Base-by-base conservation (phyloP, 2,329 filamentous ascomycete genomes). In the Monilinia laxa region DNA sequence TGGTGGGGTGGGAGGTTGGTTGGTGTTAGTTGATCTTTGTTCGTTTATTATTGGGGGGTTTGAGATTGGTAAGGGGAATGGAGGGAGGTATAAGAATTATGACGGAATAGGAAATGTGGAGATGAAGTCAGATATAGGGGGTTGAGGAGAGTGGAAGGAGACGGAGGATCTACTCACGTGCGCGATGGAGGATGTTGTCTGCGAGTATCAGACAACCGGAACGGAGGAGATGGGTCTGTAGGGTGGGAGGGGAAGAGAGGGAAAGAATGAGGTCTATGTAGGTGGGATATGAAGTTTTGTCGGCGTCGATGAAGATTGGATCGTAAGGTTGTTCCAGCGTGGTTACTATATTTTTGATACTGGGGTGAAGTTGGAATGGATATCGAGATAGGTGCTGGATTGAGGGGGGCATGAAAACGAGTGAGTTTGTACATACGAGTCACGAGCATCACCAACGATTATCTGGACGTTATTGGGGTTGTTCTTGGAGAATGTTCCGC, bases 271-370 rank as follows among this genome's bases (percentile, higher is more conserved):
- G 76, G 25, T 76, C 72, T 49, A 85, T 77, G 72, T 85, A 85
- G 9, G 71, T 73, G 0, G 80, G 79, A 71, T 85, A 84, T n/a
- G 80, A 81, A 0, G 78, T 76, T 76, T 85, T 85, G 67, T 85
- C 79, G 31, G 83, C 83, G 67, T 85, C 83, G 68, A 85, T 79
- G 73, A 85, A 85, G 72, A 85, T 78, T 55, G 84, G 75, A 73
- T 85, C 83, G 70, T 82, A 85, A 4, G 83, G 81, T 70, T 80
- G 74, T 47, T 73, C 66, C 67, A 70, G 58, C 12, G 53, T 68
- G n/a, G 28, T 6, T 11, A 63, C 58, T 54, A 72, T 45, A 6
- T 52, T 69, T 42, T 67, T 64, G 11, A 72, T 62, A 16, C 70
- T 71, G 45, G 14, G 53, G 23, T 20, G 9, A n/a, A 25, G 20